Conservation (phyloP, 768 basidiomycete genomes). For the Cyclocybe cylindracea region DNA sequence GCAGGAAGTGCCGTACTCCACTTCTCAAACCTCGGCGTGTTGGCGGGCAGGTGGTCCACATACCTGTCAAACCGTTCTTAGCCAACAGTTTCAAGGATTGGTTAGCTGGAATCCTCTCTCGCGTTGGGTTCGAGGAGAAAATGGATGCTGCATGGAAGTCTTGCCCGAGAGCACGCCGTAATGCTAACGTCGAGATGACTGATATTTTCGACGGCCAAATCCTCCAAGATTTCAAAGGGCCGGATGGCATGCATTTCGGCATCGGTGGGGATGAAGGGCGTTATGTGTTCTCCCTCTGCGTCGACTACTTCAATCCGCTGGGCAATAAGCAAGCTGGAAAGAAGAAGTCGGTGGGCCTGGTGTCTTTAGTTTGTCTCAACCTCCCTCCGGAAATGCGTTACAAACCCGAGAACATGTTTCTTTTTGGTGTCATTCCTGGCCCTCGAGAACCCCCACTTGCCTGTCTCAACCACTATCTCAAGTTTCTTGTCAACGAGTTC, state of each 20-base stretch:
- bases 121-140: conserved; percentile 1
- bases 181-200: not conserved
- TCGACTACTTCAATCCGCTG: conserved; percentile 7
- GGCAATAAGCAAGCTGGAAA: not conserved
- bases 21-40: not conserved
- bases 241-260: conserved; percentile 1
- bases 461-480: no score
- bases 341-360: no score
- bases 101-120: not conserved
- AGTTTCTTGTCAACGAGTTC: no score
- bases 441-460: no score
- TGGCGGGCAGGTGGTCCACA: not conserved
- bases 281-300: conserved; percentile 1
- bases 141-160: conserved; percentile 6
- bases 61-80: conserved; percentile 6
- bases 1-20: not conserved
- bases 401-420: no score
- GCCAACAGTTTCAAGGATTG: conserved; percentile 2
- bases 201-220: conserved; percentile 6
- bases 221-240: conserved; percentile 5
- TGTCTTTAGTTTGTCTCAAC: no score
- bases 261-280: not conserved
- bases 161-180: no score
- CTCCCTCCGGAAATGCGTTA: no score
- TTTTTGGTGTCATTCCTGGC: no score